These are phyloP conservation scores for Hippophae tibetana DNA, from an alignment of 306 rosid species.

Conservation along the genomic window DNA sequence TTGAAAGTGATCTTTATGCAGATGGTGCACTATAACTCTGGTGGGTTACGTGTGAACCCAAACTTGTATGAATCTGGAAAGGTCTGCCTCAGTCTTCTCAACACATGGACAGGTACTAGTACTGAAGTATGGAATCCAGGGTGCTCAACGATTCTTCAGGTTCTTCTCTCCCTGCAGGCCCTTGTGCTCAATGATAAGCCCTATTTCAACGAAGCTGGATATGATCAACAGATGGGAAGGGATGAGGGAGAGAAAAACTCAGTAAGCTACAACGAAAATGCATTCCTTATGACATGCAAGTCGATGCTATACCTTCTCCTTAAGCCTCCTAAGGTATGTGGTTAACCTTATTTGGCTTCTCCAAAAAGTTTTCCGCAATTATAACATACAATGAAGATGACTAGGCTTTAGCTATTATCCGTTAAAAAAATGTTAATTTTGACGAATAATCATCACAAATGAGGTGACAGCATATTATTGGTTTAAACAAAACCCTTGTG, in stretches of 20 bases:
- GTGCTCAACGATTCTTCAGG: constrained; percentile 75
- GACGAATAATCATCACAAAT: no score
- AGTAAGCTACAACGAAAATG: constrained; percentile 86
- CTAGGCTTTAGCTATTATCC: no score
- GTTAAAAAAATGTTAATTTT: no score
- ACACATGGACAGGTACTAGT: constrained; percentile 74
- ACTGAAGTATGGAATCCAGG: constrained; percentile 84
- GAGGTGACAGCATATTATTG: no score
- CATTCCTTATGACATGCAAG: constrained; percentile 78
- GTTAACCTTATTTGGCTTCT: neutral
- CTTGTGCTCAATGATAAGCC: constrained; percentile 96
- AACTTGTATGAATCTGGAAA: constrained; percentile 92
- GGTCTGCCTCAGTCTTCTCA: constrained; percentile 87
- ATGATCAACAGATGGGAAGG: constrained; percentile 77
- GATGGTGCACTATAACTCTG: constrained; percentile 79
- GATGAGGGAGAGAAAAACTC: constrained; percentile 98
- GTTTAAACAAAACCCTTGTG: no score
- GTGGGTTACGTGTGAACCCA: constrained; percentile 82
- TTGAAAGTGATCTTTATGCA: constrained; percentile 32
- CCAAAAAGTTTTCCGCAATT: neutral
- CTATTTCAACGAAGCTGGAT: constrained; percentile 96
- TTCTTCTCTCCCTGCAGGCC: constrained; percentile 94
- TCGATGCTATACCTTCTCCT: constrained; percentile 64
- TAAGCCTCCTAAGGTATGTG: constrained; percentile 68
- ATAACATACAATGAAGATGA: neutral